Conservation (phyloP, 2,329 filamentous ascomycete genomes). For the Stenocarpella maydis region DNA sequence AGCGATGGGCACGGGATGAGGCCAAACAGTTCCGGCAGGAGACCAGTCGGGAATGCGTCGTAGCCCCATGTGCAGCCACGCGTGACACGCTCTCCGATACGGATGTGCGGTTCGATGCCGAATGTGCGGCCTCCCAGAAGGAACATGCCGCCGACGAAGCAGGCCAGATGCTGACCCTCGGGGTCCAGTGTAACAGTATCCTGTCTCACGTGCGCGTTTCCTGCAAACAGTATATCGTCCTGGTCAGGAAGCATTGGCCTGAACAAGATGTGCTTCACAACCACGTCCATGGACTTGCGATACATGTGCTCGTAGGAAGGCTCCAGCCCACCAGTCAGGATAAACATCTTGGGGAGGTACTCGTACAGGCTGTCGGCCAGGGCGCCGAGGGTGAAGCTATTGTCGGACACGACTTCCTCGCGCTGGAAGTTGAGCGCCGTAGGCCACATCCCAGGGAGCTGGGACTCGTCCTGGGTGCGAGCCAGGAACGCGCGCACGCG, state of each 20-base stretch:
- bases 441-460: conserved; percentile 82
- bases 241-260: conserved; percentile 70
- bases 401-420: conserved; percentile 52
- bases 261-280: conserved; percentile 71
- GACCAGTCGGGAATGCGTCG: conserved; percentile 58
- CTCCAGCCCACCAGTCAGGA: conserved; percentile 71
- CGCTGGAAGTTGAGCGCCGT: conserved; percentile 66
- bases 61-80: conserved; percentile 69
- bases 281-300: conserved; percentile 64
- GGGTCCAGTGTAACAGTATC: conserved; percentile 43
- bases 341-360: conserved; percentile 68
- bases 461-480: conserved; percentile 71
- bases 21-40: conserved; percentile 66
- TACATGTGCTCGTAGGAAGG: conserved; percentile 72
- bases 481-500: conserved; percentile 74
- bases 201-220: conserved; percentile 43
- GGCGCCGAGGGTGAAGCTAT: conserved; percentile 60
- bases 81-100: conserved; percentile 56
- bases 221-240: conserved; percentile 70
- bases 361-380: conserved; percentile 66
- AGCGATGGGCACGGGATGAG: conserved; percentile 52
- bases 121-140: conserved; percentile 56
- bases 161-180: conserved; percentile 53
- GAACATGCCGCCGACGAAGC: conserved; percentile 60
- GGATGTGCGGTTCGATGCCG: conserved; percentile 54